Conservation (phyloP, 2,329 filamentous ascomycete genomes). For the Venturia aucupariae region DNA sequence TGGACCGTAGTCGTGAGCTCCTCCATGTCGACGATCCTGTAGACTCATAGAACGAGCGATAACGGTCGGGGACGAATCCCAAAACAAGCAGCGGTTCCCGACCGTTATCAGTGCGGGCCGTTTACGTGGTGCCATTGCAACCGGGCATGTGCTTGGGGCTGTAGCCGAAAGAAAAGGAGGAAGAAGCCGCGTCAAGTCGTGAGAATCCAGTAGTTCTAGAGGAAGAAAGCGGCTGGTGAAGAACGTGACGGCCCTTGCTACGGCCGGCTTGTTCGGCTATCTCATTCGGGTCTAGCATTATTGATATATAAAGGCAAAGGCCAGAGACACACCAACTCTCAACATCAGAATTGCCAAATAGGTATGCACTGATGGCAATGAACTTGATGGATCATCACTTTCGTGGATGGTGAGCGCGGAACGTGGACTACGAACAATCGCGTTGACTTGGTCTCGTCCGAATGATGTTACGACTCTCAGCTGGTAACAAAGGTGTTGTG, state of each 20-base stretch:
- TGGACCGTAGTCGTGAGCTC: not conserved
- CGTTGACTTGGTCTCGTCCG: too few relatives aligned
- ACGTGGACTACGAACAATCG: too few relatives aligned
- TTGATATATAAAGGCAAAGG: too few relatives aligned
- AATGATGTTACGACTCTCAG: too few relatives aligned
- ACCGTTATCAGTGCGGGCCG: not conserved
- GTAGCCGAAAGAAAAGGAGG: not conserved
- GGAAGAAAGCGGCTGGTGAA: not conserved
- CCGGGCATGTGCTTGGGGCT: not conserved
- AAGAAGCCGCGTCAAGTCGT: not conserved
- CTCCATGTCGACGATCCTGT: not conserved
- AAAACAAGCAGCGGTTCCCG: not conserved
- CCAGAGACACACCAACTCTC: too few relatives aligned
- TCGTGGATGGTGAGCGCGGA: too few relatives aligned
- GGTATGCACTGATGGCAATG: too few relatives aligned
- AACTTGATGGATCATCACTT: too few relatives aligned
- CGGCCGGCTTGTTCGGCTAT: not conserved
- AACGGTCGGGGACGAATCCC: not conserved
- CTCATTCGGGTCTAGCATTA: not conserved
- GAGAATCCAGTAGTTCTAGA: not conserved
- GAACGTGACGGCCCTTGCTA: not conserved
- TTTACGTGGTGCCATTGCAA: slow-evolving; percentile 5
- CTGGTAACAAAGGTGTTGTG: too few relatives aligned
- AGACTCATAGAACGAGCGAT: not conserved
- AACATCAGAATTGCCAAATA: too few relatives aligned